Evolutionary conservation across 257 asterid species (phyloP), one percentile per base, ranked within the genome.

Genomic region (Fraxinus excelsior): DNA sequence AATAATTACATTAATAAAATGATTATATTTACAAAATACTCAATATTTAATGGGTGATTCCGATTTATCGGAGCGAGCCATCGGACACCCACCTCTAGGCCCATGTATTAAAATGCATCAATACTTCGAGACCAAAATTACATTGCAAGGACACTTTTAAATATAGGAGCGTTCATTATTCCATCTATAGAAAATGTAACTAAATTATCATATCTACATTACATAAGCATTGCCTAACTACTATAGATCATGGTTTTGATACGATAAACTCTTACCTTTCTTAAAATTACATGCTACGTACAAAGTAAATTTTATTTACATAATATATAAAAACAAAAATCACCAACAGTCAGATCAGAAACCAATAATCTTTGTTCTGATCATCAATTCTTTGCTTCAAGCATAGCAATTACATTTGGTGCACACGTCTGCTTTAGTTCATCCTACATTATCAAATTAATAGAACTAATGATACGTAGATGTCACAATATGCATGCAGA

Each of bases 361-460:
- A 7, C 42, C 42, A 37, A 37, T 14, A 46, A 46, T 3, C 58
- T 10, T 28, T 31, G 23, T 58, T 18, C 5, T 38, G 26, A 38
- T 60, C 19, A 25, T 78, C 31, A 44, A 31, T 83, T 76, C 77
- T 8, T 62, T 23, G 72, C 80, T 69, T 83, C 82, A 23, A 83
- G 80, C 71, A 16, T 32, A 14, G 80, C 53, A 31, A 79, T 26
- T 18, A 34, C 64, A 65, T 21, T 18, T 19, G 79, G 81, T 51
- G 40, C 60, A 23, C 75, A 79, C 11, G 75, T 26, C 70, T 29
- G 31, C 69, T 32, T 77, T 32, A 81, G 72, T 64, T 81, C 64
- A 67, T 77, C 81, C 85, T 81, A 79, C 76, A 77, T 29, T 49
- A 73, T 1, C 7, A 42, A 9, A 49, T 25, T 7, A 40, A 51